phyloP scores from a whole-genome alignment of 441 rosid species.

The Populus tomentosa region DNA sequence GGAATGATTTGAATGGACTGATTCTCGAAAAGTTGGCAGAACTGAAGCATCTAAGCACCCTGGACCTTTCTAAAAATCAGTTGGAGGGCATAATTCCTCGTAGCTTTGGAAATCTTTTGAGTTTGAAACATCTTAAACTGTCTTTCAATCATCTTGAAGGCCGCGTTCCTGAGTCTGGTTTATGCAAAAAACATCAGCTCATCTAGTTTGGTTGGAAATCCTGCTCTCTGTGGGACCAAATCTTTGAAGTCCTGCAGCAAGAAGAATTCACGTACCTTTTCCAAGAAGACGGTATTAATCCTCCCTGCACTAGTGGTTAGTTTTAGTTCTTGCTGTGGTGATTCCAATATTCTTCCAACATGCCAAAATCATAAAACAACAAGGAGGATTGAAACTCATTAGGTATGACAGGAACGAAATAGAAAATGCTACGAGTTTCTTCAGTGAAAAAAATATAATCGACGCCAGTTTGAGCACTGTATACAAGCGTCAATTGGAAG shows the following conservation, averaged over 20 bases:
- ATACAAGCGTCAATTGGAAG: slow-evolving; percentile 63
- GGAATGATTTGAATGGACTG: no score
- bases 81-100: slow-evolving; percentile 65
- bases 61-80: slow-evolving; percentile 69
- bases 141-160: slow-evolving; percentile 72
- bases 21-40: slow-evolving; percentile 23
- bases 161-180: slow-evolving; percentile 58
- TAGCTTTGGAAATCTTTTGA: slow-evolving; percentile 46
- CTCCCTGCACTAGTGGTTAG: slow-evolving; percentile 35
- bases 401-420: slow-evolving; percentile 53
- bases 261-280: slow-evolving; percentile 35
- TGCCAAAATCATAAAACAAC: slow-evolving; percentile 26
- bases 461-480: slow-evolving; percentile 84
- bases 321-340: slow-evolving; percentile 32
- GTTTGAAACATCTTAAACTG: slow-evolving; percentile 55
- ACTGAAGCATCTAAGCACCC: slow-evolving; percentile 42
- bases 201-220: slow-evolving; percentile 56
- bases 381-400: slow-evolving; percentile 39
- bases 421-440: slow-evolving; percentile 58
- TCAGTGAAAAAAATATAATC: slow-evolving; percentile 47
- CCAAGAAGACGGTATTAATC: slow-evolving; percentile 37
- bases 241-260: slow-evolving; percentile 43
- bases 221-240: slow-evolving; percentile 58
- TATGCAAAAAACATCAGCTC: slow-evolving; percentile 43
- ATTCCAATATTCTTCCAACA: slow-evolving; percentile 22